These are phyloP conservation scores for Penicillium nordicum DNA, from an alignment of 2,329 filamentous ascomycete species.

Conservation along the genomic window DNA sequence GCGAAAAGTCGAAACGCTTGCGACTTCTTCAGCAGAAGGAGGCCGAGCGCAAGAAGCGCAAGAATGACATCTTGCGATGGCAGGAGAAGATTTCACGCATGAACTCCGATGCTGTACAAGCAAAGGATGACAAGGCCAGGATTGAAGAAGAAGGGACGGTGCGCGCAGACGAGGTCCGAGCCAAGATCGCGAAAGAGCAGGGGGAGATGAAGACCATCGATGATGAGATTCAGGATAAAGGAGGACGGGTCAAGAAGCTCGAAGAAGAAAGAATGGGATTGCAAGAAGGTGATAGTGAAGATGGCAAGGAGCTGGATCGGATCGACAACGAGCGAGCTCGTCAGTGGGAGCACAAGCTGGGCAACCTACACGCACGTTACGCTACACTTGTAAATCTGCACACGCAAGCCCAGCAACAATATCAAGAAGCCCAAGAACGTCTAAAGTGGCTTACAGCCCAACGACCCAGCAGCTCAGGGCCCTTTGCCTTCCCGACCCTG, in stretches of 20 bases:
- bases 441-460: slow-evolving; percentile 44
- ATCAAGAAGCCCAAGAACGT: slow-evolving; percentile 46
- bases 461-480: slow-evolving; percentile 34
- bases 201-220: slow-evolving; percentile 55
- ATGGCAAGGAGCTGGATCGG: slow-evolving; percentile 50
- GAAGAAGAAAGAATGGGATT: slow-evolving; percentile 56
- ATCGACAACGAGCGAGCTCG: slow-evolving; percentile 49
- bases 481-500: slow-evolving; percentile 42
- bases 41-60: slow-evolving; percentile 58
- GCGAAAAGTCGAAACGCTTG: slow-evolving; percentile 74
- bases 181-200: slow-evolving; percentile 47
- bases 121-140: slow-evolving; percentile 42
- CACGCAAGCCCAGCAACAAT: slow-evolving; percentile 43
- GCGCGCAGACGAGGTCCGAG: slow-evolving; percentile 41
- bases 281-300: slow-evolving; percentile 48
- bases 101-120: slow-evolving; percentile 46
- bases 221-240: slow-evolving; percentile 60
- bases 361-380: slow-evolving; percentile 44
- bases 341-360: slow-evolving; percentile 46
- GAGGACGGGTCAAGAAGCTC: slow-evolving; percentile 58
- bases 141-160: slow-evolving; percentile 41
- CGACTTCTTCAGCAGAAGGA: slow-evolving; percentile 59
- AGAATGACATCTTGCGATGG: slow-evolving; percentile 59
- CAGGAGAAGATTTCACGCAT: slow-evolving; percentile 53
- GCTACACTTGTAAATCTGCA: slow-evolving; percentile 42